Evolutionary conservation across 2,329 filamentous ascomycete species (phyloP).

Genomic region (Epichloe gansuensis): DNA sequence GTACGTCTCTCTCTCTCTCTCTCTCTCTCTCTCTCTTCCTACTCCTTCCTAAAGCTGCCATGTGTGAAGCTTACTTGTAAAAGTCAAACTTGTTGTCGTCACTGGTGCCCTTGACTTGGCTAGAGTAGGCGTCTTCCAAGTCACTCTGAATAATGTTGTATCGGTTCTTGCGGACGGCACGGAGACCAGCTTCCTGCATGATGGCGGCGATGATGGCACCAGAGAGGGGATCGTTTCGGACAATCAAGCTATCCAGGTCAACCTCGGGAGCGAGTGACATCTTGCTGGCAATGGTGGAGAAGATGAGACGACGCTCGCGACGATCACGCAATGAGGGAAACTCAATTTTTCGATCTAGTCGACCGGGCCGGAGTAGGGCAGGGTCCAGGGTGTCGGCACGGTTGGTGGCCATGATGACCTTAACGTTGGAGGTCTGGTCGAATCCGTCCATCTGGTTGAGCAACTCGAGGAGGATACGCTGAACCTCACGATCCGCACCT

Average conservation of each 20-base stretch:
- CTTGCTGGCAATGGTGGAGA: constrained; percentile 90
- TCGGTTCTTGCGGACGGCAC: constrained; percentile 90
- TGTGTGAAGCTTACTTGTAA: constrained; percentile 51
- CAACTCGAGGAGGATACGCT: constrained; percentile 92
- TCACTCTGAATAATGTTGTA: constrained; percentile 99
- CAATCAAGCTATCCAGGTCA: constrained; percentile 89
- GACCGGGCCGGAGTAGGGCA: constrained; percentile 82
- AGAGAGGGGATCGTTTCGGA: constrained; percentile 88
- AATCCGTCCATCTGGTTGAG: constrained; percentile 99
- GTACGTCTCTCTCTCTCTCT: background rate
- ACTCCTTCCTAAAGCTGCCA: background rate
- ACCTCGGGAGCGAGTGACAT: constrained; percentile 97
- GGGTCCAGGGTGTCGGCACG: constrained; percentile 94
- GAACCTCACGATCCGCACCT: constrained; percentile 92
- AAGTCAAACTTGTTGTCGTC: constrained; percentile 76
- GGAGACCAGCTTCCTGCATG: constrained; percentile 95
- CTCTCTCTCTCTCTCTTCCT: background rate
- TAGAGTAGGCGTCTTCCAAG: constrained; percentile 91
- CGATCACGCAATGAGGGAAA: constrained; percentile 92
- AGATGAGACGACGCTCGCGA: constrained; percentile 90
- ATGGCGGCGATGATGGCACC: constrained; percentile 96
- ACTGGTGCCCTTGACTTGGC: constrained; percentile 73
- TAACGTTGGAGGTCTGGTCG: constrained; percentile 97
- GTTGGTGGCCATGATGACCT: constrained; percentile 99
- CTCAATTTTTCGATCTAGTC: constrained; percentile 96